Percentiles rank a stretch among this genome's conserved stretches.
These are phyloP conservation scores for Fagopyrum esculentum DNA, from an alignment of 148 eudicot genomes.

Conservation along the genomic window DNA sequence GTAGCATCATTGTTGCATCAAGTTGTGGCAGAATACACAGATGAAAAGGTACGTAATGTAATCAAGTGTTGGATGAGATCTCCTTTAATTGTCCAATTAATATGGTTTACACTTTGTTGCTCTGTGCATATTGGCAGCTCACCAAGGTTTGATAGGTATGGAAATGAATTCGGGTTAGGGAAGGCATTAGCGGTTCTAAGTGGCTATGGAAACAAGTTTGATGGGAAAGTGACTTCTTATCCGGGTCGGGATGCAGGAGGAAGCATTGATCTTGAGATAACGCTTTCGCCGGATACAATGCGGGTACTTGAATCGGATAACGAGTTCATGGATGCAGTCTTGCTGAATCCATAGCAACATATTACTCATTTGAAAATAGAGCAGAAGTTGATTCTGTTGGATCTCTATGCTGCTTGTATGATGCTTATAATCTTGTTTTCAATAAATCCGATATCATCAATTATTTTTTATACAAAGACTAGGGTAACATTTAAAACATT, in stretches of 20 bases:
- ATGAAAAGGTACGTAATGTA: not conserved
- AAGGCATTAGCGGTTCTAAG: conserved; percentile 52
- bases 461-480: too few species aligned
- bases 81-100: conserved; percentile 2
- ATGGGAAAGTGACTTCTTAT: conserved; percentile 52
- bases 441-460: too few species aligned
- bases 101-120: not conserved
- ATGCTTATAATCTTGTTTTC: not conserved
- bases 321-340: conserved; percentile 51
- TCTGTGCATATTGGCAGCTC: conserved; percentile 13
- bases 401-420: too few species aligned
- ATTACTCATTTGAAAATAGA: too few species aligned
- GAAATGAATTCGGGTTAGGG: conserved; percentile 76
- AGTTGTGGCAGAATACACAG: conserved; percentile 13
- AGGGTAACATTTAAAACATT: too few species aligned
- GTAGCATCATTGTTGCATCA: conserved; percentile 14
- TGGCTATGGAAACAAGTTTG: conserved; percentile 50
- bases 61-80: conserved; percentile 7
- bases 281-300: conserved; percentile 51
- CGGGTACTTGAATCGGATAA: conserved; percentile 35
- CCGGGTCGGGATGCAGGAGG: conserved; percentile 51
- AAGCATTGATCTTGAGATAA: conserved; percentile 66
- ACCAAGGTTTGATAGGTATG: conserved; percentile 60
- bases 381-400: not conserved
- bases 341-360: too few species aligned